Evolutionary conservation across 2,329 filamentous ascomycete genomes (phyloP), one percentile per base, ranked within the genome.

Genomic region (Verticillium albo-atrum): DNA sequence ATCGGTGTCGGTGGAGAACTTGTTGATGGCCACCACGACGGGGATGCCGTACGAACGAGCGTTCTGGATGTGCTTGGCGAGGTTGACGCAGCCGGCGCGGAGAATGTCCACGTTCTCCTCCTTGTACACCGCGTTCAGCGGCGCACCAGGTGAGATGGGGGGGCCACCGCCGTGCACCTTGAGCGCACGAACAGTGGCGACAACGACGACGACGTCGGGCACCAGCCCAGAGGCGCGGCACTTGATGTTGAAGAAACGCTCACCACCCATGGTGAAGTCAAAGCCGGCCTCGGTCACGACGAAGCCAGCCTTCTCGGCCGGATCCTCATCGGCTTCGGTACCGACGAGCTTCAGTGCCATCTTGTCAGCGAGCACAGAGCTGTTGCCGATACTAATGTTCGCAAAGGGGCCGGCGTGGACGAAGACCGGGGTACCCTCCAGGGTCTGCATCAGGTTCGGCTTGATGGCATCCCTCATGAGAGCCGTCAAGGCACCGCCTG

Each of bases 211-310:
- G 1, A 92, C 91, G 70, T 99, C 95, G 2, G 95, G 95, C 2
- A 92, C 86, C 53, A 99, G 88, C 26, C 94, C 94, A 6, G 94
- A 97, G 10, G 92, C 90, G 62, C 95, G 90, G 79, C 95, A 98
- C 83, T 99, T 99, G 82, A 99, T 98, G 81, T 99, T 98, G 87
- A 99, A 98, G 84, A 99, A 99, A 57, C 95, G 90, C 83, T 99
- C 95, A 64, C 95, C 95, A 65, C 95, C 95, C 95, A 99, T 99
- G 69, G 95, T 98, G 79, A 99, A 99, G 77, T 99, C 95, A 75
- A 99, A 99, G 10, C 95, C 95, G 57, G 95, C 94, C 76, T 99
- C 95, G 2, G 95, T 99, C 37, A 99, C 88, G 25, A 97, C 94
- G 68, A 95, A 98, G 10, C 95, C 95, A 30, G 90, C 86, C 81